Percentiles rank a stretch among this genome's conserved stretches.
These are phyloP conservation scores for Salvia miltiorrhiza DNA, from an alignment of 257 asterid genomes.

Conservation along the genomic window DNA sequence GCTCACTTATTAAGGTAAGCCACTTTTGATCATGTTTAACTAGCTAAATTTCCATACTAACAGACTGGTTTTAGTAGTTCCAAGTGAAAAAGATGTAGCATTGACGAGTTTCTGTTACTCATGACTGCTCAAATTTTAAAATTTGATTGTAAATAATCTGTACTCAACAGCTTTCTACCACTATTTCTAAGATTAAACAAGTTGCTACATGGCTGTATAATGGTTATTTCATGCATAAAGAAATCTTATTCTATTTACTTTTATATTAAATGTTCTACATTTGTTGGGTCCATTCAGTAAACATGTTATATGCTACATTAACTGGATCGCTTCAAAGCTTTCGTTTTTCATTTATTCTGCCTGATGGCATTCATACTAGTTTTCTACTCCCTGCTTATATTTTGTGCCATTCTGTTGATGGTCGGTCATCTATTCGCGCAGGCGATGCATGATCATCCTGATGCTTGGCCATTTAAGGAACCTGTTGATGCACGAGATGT, in stretches of 20 bases:
- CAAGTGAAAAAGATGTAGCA: not conserved
- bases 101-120: not conserved
- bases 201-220: slow-evolving; percentile 7
- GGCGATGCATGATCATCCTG: slow-evolving; percentile 96
- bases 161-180: not conserved
- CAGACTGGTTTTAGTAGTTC: not conserved
- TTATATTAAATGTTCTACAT: not conserved
- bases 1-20: slow-evolving; percentile 77
- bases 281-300: not conserved
- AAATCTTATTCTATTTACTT: not conserved
- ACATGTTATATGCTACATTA: not conserved
- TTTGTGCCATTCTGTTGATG: not conserved
- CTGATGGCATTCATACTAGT: not conserved
- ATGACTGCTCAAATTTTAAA: not conserved
- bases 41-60: not conserved
- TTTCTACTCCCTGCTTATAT: not conserved
- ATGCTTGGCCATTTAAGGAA: slow-evolving; percentile 98
- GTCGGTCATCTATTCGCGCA: slow-evolving; percentile 33
- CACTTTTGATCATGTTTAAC: slow-evolving; percentile 11
- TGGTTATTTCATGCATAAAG: not conserved
- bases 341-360: not conserved
- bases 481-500: slow-evolving; percentile 98
- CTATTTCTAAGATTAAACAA: not conserved
- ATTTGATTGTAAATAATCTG: not conserved
- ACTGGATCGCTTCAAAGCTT: not conserved